These are phyloP conservation scores for Anthoceros angustus DNA, from an alignment of 225 moss, liverwort and hornwort genomes.

Conservation along the genomic window DNA sequence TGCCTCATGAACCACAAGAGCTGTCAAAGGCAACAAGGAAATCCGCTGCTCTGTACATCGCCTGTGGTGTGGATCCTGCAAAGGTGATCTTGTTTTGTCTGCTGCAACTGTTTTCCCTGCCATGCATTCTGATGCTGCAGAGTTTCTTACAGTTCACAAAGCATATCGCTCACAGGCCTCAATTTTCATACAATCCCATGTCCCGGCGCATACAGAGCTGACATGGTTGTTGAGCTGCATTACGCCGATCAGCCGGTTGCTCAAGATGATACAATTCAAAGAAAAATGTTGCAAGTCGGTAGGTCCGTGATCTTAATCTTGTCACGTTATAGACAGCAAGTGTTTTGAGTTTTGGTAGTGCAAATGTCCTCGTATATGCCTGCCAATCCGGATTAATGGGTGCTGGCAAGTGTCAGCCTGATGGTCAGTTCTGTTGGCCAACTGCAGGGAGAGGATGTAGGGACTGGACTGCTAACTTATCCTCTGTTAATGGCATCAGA, in stretches of 20 bases:
- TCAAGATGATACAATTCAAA: slow-evolving; percentile 98
- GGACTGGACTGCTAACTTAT: slow-evolving; percentile 76
- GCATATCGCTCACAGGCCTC: slow-evolving; percentile 35
- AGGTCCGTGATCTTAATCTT: slow-evolving; percentile 12
- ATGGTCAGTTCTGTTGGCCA: too few relatives aligned
- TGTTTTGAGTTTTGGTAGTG: too few relatives aligned
- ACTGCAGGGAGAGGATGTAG: slow-evolving; percentile 89
- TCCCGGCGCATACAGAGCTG: slow-evolving; percentile 76
- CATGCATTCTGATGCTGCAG: background rate
- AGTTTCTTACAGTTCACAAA: background rate
- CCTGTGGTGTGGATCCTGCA: slow-evolving; percentile 79
- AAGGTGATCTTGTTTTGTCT: slow-evolving; percentile 30
- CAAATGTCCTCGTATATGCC: too few relatives aligned
- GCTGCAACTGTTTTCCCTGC: background rate
- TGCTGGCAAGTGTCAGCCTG: too few relatives aligned
- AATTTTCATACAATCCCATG: slow-evolving; percentile 93
- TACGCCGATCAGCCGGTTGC: slow-evolving; percentile 95
- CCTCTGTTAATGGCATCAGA: slow-evolving; percentile 97
- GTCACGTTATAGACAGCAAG: background rate
- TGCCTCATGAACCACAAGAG: slow-evolving; percentile 73
- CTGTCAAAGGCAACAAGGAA: slow-evolving; percentile 62
- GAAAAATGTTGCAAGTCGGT: slow-evolving; percentile 88
- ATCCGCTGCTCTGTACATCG: slow-evolving; percentile 84
- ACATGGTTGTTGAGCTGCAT: slow-evolving; percentile 94
- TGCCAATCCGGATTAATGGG: too few relatives aligned